A percentile compares a stretch with the other conserved stretches of the same genome.
These are phyloP conservation scores for Sclerotinia minor DNA, from an alignment of 2,329 filamentous ascomycete species.

Conservation along the genomic window DNA sequence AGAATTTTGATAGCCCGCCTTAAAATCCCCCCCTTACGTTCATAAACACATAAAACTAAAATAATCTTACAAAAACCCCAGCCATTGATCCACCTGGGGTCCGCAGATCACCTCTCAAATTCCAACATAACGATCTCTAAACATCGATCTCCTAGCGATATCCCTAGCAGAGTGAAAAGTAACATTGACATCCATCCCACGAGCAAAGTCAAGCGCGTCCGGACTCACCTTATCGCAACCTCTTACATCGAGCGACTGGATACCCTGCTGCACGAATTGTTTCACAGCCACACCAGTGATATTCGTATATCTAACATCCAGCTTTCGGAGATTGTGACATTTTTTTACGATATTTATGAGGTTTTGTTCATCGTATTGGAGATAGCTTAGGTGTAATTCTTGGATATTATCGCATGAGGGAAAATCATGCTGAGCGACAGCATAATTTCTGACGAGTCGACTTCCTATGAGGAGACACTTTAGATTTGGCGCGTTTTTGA, in stretches of 20 bases:
- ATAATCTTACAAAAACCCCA: too few relatives aligned
- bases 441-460: slow-evolving; percentile 26
- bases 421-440: slow-evolving; percentile 24
- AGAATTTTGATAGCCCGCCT: not conserved
- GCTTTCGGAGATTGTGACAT: slow-evolving; percentile 36
- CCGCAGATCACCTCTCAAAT: not conserved
- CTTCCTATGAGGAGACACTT: slow-evolving; percentile 34
- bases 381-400: slow-evolving; percentile 31
- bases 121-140: not conserved
- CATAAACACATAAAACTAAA: not conserved
- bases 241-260: slow-evolving; percentile 36
- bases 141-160: not conserved
- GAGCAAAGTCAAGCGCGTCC: slow-evolving; percentile 42
- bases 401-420: slow-evolving; percentile 34
- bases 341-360: slow-evolving; percentile 32
- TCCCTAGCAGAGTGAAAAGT: slow-evolving; percentile 26
- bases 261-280: slow-evolving; percentile 37
- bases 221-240: slow-evolving; percentile 34
- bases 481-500: slow-evolving; percentile 31
- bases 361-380: slow-evolving; percentile 29
- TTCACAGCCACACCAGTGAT: slow-evolving; percentile 43
- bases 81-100: too few relatives aligned
- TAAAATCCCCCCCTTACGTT: not conserved
- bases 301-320: slow-evolving; percentile 37
- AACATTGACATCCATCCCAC: slow-evolving; percentile 37